Conservation (phyloP, 2,329 filamentous ascomycete genomes). For the Cladosporium oxysporum region DNA sequence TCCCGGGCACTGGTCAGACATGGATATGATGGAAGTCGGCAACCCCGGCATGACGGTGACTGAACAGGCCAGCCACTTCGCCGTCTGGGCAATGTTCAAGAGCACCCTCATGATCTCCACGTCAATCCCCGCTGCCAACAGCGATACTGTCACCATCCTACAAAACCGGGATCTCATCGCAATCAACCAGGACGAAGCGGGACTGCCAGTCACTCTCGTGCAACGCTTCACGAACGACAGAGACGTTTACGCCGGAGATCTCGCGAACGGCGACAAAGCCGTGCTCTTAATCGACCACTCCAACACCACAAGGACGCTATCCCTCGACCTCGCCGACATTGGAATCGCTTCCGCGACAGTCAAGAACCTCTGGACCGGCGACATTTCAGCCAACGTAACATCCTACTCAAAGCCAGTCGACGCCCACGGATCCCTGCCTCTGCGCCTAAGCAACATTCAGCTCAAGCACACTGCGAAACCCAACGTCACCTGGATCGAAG, state of each 20-base stretch:
- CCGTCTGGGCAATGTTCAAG: conserved; percentile 52
- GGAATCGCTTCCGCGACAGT: conserved; percentile 39
- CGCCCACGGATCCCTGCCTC: conserved; percentile 34
- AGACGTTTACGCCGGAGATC: conserved; percentile 43
- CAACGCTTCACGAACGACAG: conserved; percentile 42
- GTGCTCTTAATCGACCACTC: conserved; percentile 43
- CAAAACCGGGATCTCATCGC: conserved; percentile 53
- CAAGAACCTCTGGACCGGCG: conserved; percentile 41
- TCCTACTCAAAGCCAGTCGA: conserved; percentile 30
- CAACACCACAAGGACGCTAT: conserved; percentile 37
- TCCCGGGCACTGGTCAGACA: conserved; percentile 39
- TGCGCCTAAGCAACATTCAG: conserved; percentile 40
- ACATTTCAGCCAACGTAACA: conserved; percentile 21
- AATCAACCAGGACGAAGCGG: conserved; percentile 53
- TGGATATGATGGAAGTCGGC: conserved; percentile 46
- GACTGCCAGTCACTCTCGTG: conserved; percentile 53
- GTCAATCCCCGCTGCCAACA: conserved; percentile 43
- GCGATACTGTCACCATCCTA: conserved; percentile 47
- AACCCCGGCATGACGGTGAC: conserved; percentile 41
- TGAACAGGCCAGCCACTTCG: conserved; percentile 49
- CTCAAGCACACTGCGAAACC: conserved; percentile 21
- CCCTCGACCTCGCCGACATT: conserved; percentile 36
- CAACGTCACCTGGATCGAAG: conserved; percentile 35
- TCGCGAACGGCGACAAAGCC: conserved; percentile 39
- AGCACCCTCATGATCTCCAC: conserved; percentile 53